Base-by-base conservation (phyloP, 257 asterid species). In the Schizonepeta tenuifolia region DNA sequence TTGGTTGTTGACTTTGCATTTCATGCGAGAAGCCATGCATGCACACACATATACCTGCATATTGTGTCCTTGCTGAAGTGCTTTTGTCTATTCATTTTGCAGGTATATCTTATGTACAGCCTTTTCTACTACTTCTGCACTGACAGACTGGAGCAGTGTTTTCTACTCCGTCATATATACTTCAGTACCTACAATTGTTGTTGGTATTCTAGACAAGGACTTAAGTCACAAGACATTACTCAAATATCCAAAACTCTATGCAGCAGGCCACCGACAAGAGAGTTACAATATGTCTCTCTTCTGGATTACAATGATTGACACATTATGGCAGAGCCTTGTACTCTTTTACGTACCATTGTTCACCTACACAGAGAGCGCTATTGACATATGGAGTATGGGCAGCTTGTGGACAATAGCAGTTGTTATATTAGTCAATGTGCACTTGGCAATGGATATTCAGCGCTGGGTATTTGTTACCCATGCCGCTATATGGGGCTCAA, bases 321-420 rank as follows among this genome's bases (percentile, higher is more conserved):
- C 92, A 0, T 82, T 95, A 38, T 95, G 99, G 99, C 99, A 95
- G 87, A 95, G 99, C 75, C 97, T 92, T 74, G 97, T 90, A 71
- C 93, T 95, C 75, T 95, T 95, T 80, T 95, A 83, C 74, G 80
- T 95, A 24, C 99, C 99, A 50, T 65, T 88, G 55, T 88, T 81
- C 79, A 83, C 79, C 68, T 92, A 88, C 79, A 77, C 72, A 75
- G 92, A 90, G 71, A 88, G 98, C 85, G 86, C 87, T 6, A 82
- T 95, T 61, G 99, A 95, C 86, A 88, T 92, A 72, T 95, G 98
- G 99, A 95, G 99, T 73, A 81, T 95, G 84, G 99, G 99, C 76
- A 92, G 95, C 89, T 85, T 95, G 82, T 95, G 99, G 99, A 95
- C 99, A 38, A 85, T 88, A 64, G 90, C 96, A 24, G 99, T 95